Evolutionary conservation across 2,329 filamentous ascomycete genomes (phyloP), one percentile per base, ranked within the genome.

Genomic region (Biscogniauxia sp.): DNA sequence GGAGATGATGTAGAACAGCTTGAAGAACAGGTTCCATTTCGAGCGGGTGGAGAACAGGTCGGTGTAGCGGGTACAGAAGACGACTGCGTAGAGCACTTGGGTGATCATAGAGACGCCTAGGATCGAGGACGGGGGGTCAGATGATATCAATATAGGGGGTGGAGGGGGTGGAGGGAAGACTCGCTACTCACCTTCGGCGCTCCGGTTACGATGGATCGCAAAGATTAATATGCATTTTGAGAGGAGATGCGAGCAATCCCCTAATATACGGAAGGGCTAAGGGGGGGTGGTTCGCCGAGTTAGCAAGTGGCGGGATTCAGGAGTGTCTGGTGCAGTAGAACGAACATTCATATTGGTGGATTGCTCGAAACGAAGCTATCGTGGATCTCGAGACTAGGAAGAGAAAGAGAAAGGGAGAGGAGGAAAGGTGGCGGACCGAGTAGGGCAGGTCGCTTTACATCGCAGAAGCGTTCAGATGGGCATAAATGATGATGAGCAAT

Each of bases 211-310:
- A 77, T 97, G 92, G 70, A 97, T 97, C 58, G 93, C 88, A 79
- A 88, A 91, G 78, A 97, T 92, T 69, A 97, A 84, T 73, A 97
- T 95, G 75, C 88, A 87, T 83, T 97, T 97, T 60, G 93, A 95
- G 54, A 87, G 81, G 53, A 92, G 86, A 74, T 98, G 94, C 70
- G 90, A 92, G 69, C 94, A 77, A 75, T 98, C 94, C 73, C 86
- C 94, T 70, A 92, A 75, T 71, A 96, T 84, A 71, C 92, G 91
- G 77, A 97, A 86, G 69, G 84, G 65, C 84, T 87, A 56, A 25
- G 26, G 17, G 20, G 28, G 9, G 52, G 26, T 5, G 26, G 4
- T 32, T 32, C 28, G 11, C 11, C 3, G 28, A 2, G 28, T 32
- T 32, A 32, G 28, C 28, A 32, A 9, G 28, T 7, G 28, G 28